phyloP scores from a whole-genome alignment of 2,329 filamentous ascomycete genomes.

The Ceratocystis papillata region DNA sequence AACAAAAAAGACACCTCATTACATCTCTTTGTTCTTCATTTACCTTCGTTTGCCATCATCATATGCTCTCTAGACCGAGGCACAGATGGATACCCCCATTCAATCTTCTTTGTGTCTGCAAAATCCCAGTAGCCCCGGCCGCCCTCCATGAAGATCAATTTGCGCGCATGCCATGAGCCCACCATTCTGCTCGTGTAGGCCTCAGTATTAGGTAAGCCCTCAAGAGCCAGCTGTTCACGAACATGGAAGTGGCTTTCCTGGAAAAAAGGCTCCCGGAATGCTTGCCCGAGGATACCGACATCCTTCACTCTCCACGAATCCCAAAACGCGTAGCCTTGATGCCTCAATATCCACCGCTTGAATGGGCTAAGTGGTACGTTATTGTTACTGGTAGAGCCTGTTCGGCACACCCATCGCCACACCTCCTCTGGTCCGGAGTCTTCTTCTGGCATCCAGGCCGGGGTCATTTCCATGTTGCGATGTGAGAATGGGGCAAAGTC shows the following conservation, averaged over 20 bases:
- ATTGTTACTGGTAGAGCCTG: not conserved
- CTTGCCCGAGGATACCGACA: not conserved
- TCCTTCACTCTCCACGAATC: constrained; percentile 15
- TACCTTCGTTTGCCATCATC: not conserved
- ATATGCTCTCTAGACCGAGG: not conserved
- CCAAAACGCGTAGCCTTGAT: constrained; percentile 23
- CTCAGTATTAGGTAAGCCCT: constrained; percentile 11
- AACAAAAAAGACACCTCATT: too few relatives aligned
- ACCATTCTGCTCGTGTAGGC: constrained; percentile 18
- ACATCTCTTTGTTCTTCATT: not conserved
- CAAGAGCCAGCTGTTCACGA: constrained; percentile 16
- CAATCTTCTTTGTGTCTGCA: constrained; percentile 9
- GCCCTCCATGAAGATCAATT: constrained; percentile 19
- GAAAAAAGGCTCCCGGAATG: constrained; percentile 8
- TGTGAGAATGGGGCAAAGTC: constrained; percentile 21
- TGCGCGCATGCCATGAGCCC: constrained; percentile 19
- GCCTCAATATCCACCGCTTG: constrained; percentile 18
- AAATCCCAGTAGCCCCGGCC: constrained; percentile 23
- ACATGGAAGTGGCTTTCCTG: constrained; percentile 19
- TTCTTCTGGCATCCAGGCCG: not conserved
- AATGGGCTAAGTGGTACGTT: constrained; percentile 13
- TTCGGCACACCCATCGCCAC: constrained; percentile 21
- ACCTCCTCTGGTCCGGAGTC: constrained; percentile 17
- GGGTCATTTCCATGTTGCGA: not conserved
- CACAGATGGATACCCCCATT: constrained; percentile 14